Conservation (phyloP, 2,329 filamentous ascomycete species). For the Proliferodiscus dingleyae region DNA sequence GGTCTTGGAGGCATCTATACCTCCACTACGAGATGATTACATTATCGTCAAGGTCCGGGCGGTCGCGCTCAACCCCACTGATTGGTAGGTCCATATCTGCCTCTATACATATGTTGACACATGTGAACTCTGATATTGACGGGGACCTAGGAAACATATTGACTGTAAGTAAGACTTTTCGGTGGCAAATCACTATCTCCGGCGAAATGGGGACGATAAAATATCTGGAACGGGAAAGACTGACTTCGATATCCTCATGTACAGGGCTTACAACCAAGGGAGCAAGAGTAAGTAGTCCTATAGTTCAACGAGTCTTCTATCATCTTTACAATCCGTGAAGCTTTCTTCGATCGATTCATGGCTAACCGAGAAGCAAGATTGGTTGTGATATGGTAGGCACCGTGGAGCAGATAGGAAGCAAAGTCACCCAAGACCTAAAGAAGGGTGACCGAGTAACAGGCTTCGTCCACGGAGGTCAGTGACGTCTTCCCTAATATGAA, state of each 20-base stretch:
- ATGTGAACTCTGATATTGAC: no score
- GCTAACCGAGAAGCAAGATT: slow-evolving; percentile 13
- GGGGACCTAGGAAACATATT: slow-evolving; percentile 23
- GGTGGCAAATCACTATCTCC: no score
- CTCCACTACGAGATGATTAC: slow-evolving; percentile 29
- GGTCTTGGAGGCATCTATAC: slow-evolving; percentile 21
- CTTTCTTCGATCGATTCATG: background rate
- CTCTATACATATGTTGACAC: no score
- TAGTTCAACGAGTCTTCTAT: background rate
- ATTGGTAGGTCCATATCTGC: slow-evolving; percentile 14
- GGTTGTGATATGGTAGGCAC: slow-evolving; percentile 46
- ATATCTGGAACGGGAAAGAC: no score
- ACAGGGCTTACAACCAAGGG: slow-evolving; percentile 15
- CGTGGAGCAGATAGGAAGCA: slow-evolving; percentile 41
- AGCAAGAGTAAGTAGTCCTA: slow-evolving; percentile 13
- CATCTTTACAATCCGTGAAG: background rate
- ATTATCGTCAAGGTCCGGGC: slow-evolving; percentile 28
- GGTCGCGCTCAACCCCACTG: slow-evolving; percentile 30
- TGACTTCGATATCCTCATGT: no score
- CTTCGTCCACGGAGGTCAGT: slow-evolving; percentile 32
- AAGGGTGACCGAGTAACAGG: slow-evolving; percentile 46
- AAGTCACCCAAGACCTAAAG: slow-evolving; percentile 39
- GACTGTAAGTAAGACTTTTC: slow-evolving; percentile 7
- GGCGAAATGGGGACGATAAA: no score
- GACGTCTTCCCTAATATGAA: background rate